These are phyloP conservation scores for Lecanicillium sp. DNA, from an alignment of 2,329 filamentous ascomycete species.

Conservation along the genomic window DNA sequence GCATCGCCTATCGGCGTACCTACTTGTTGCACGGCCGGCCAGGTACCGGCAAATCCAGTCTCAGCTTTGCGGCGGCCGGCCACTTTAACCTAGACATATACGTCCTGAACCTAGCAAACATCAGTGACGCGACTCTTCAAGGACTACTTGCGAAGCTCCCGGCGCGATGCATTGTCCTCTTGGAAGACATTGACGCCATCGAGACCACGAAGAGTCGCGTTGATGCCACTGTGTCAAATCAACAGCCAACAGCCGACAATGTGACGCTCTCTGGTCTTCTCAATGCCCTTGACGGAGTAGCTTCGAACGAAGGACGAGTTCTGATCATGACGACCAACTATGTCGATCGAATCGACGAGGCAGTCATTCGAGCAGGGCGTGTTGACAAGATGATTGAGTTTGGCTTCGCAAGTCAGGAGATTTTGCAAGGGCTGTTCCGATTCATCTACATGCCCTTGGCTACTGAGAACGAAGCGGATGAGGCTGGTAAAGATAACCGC, in stretches of 20 bases:
- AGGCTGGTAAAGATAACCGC: neutral
- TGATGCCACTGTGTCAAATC: neutral
- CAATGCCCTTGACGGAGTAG: slow-evolving; percentile 62
- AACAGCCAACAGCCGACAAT: neutral
- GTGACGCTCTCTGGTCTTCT: slow-evolving; percentile 57
- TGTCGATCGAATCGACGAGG: slow-evolving; percentile 51
- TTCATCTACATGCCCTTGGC: neutral
- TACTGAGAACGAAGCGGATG: neutral
- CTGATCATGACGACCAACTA: slow-evolving; percentile 67
- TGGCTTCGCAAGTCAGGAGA: neutral
- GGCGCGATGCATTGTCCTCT: slow-evolving; percentile 42
- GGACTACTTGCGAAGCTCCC: slow-evolving; percentile 47
- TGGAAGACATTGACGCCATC: slow-evolving; percentile 47
- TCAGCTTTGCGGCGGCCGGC: slow-evolving; percentile 45
- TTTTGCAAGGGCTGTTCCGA: neutral
- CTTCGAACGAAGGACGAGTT: slow-evolving; percentile 58
- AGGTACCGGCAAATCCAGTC: slow-evolving; percentile 52
- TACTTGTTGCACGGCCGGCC: slow-evolving; percentile 60
- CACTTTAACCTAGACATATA: slow-evolving; percentile 44
- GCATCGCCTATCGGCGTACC: slow-evolving; percentile 33
- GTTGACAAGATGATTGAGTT: slow-evolving; percentile 48
- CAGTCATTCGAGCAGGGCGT: slow-evolving; percentile 53
- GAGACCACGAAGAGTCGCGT: neutral
- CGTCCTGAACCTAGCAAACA: slow-evolving; percentile 38
- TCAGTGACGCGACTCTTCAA: slow-evolving; percentile 41